These are phyloP conservation scores for Laburnicola sp. DNA, from an alignment of 2,329 filamentous ascomycete genomes.

Conservation along the genomic window DNA sequence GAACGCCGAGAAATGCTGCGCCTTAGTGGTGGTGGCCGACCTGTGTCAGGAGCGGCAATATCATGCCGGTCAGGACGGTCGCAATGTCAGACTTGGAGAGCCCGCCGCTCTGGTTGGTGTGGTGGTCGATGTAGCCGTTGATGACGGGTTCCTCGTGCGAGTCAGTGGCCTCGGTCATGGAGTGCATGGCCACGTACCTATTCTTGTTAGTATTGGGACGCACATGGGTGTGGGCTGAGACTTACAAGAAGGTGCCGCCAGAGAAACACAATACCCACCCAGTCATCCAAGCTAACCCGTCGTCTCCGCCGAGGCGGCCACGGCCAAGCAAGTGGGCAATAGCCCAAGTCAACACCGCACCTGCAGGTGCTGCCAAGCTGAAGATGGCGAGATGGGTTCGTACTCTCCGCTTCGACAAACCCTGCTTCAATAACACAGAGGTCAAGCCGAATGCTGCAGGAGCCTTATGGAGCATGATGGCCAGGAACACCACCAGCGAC, in stretches of 20 bases:
- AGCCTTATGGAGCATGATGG: constrained; percentile 97
- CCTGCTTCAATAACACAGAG: constrained; percentile 85
- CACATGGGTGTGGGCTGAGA: constrained; percentile 17
- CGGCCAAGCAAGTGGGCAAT: constrained; percentile 74
- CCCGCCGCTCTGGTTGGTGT: constrained; percentile 53
- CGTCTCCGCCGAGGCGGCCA: constrained; percentile 59
- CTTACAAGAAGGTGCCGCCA: constrained; percentile 91
- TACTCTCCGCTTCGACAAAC: constrained; percentile 81
- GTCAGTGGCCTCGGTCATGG: constrained; percentile 78
- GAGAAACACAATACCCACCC: constrained; percentile 94
- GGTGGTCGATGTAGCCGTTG: constrained; percentile 58
- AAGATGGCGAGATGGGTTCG: constrained; percentile 87
- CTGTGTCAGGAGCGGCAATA: constrained; percentile 75
- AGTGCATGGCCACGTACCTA: constrained; percentile 97
- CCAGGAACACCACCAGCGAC: constrained; percentile 89
- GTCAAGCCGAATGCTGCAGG: constrained; percentile 94
- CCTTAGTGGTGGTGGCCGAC: constrained; percentile 67
- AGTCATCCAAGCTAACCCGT: constrained; percentile 79
- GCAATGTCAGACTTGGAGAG: constrained; percentile 60
- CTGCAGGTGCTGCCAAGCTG: constrained; percentile 84
- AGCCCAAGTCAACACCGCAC: constrained; percentile 81
- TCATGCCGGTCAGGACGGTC: constrained; percentile 71
- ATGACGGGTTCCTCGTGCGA: constrained; percentile 42
- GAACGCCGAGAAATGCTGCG: constrained; percentile 6
- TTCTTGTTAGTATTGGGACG: constrained; percentile 21